phyloP scores from a whole-genome alignment of 805 yeast species.

The Yarrowia sp. region DNA sequence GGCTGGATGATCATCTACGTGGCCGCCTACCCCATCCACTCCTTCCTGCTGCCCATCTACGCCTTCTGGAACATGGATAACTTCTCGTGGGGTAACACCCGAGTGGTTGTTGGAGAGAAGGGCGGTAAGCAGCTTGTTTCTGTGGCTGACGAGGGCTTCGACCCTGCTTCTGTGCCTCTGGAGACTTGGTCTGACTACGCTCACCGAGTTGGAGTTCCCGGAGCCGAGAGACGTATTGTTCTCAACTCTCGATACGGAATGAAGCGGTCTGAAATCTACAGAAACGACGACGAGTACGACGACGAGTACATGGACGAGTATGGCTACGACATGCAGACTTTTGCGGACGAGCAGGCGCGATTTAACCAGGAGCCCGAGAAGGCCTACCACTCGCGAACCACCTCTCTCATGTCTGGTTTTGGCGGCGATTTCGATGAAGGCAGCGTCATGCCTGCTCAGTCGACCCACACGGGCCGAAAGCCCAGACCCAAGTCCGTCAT shows the following conservation, averaged over 20 bases:
- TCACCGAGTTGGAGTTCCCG: constrained; percentile 50
- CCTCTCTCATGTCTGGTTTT: constrained; percentile 22
- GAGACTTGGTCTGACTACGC: constrained; percentile 54
- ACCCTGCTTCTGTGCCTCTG: constrained; percentile 50
- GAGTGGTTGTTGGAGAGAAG: constrained; percentile 61
- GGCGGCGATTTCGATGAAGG: constrained; percentile 11
- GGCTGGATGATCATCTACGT: constrained; percentile 65
- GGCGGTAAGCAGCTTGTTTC: constrained; percentile 57
- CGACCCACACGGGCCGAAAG: constrained; percentile 2
- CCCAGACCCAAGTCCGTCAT: constrained; percentile 32
- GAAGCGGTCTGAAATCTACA: constrained; percentile 45
- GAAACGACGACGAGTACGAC: constrained; percentile 30
- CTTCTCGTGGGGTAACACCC: constrained; percentile 71
- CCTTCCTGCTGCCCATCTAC: constrained; percentile 64
- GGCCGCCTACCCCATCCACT: constrained; percentile 66
- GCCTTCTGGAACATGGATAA: constrained; percentile 72
- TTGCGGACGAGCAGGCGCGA: constrained; percentile 41
- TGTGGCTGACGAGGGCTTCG: constrained; percentile 50
- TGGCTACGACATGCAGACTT: constrained; percentile 46
- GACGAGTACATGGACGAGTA: constrained; percentile 41
- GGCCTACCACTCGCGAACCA: constrained; percentile 36
- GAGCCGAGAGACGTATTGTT: constrained; percentile 50
- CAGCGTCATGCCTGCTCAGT: constrained; percentile 21
- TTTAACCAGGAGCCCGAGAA: constrained; percentile 36
- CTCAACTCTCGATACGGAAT: constrained; percentile 50